Evolutionary conservation across 441 rosid species (phyloP).

Genomic region (Pelargonium cotyledonis): DNA sequence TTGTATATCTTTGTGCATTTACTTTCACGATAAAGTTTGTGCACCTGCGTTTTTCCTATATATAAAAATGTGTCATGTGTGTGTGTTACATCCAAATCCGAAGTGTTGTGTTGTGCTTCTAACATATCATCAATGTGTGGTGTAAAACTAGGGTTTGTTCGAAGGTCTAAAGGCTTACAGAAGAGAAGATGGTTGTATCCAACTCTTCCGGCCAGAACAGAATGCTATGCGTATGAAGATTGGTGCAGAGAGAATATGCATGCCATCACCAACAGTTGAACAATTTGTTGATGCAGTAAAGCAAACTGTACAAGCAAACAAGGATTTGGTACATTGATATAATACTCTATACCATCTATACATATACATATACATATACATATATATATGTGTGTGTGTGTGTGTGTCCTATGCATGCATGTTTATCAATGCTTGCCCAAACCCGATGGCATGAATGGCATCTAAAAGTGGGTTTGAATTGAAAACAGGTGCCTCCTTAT

Average conservation of each 20-base stretch:
- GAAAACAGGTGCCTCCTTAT: neutral
- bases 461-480: neutral
- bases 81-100: too few species aligned
- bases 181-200: neutral
- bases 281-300: neutral
- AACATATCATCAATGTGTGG: too few species aligned
- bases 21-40: too few species aligned
- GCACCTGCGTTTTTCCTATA: too few species aligned
- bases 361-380: too few species aligned
- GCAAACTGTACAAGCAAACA: neutral
- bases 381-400: too few species aligned
- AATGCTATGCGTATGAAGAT: neutral
- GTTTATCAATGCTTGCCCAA: neutral
- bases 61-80: too few species aligned
- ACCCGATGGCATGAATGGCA: neutral
- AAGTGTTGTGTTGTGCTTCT: too few species aligned
- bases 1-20: too few species aligned
- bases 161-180: neutral
- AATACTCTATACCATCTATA: neutral
- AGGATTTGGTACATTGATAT: neutral
- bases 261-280: neutral
- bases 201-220: slow-evolving; percentile 4
- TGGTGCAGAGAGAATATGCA: neutral
- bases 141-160: neutral
- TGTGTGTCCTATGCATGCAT: neutral